A percentile compares a stretch with the other conserved stretches of the same genome.
phyloP scores from a whole-genome alignment of 2,329 filamentous ascomycete species.

The Aspergillus transmontanensis region DNA sequence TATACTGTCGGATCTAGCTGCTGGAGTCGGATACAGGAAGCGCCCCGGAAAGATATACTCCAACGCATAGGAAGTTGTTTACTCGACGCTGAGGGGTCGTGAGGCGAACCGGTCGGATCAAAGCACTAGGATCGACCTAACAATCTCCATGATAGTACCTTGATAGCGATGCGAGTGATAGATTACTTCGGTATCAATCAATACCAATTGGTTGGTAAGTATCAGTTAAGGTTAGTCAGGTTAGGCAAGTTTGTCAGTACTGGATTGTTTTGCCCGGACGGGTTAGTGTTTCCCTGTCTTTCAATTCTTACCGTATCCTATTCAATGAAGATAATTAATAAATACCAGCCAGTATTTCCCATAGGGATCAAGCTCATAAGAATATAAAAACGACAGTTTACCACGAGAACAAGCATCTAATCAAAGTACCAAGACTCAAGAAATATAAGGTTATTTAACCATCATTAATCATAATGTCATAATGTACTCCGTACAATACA shows the following conservation, averaged over 20 bases:
- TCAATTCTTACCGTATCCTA: not conserved
- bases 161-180: not conserved
- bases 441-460: not conserved
- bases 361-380: not conserved
- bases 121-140: not conserved
- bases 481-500: not conserved
- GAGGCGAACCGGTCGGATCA: not conserved
- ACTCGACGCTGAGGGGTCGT: conserved; percentile 11
- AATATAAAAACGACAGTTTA: not conserved
- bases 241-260: not conserved
- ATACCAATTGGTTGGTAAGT: not conserved
- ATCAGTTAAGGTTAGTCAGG: not conserved
- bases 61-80: not conserved
- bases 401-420: not conserved
- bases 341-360: not conserved
- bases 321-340: not conserved
- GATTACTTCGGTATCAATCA: not conserved
- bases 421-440: not conserved
- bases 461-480: not conserved
- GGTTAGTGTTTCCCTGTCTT: conserved; percentile 22
- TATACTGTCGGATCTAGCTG: conserved; percentile 17
- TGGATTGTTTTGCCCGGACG: conserved; percentile 24
- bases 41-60: not conserved
- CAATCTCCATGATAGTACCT: not conserved
- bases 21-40: conserved; percentile 16